phyloP scores from a whole-genome alignment of 75 land plant genomes.

The Ceratopteris richardii region DNA sequence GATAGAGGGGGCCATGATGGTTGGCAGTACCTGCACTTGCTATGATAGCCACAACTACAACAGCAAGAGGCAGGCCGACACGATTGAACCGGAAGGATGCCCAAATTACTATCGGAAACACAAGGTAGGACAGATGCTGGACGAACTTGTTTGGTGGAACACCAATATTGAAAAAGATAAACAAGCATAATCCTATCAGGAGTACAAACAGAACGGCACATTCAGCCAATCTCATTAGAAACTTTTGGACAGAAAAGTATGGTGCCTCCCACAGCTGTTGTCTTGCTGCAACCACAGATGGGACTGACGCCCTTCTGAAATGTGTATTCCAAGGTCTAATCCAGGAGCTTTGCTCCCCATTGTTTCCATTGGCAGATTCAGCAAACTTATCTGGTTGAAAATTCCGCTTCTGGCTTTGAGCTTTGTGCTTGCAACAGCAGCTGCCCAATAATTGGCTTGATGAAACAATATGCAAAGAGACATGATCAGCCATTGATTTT shows the following conservation, averaged over 20 bases:
- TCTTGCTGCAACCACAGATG: not conserved
- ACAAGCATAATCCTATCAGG: conserved; percentile 29
- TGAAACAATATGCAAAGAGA: not conserved
- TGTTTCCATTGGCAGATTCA: not conserved
- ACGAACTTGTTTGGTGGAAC: conserved; percentile 18
- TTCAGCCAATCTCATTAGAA: conserved; percentile 23
- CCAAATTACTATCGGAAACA: conserved; percentile 42
- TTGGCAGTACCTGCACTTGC: conserved; percentile 44
- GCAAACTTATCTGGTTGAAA: not conserved
- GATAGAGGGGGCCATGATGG: conserved; percentile 26
- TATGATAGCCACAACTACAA: conserved; percentile 37
- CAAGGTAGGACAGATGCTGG: conserved; percentile 31
- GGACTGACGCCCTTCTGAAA: not conserved
- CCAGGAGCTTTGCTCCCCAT: not conserved
- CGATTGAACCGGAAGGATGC: conserved; percentile 44
- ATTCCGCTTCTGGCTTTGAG: not conserved
- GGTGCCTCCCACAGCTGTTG: not conserved
- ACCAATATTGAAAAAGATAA: conserved; percentile 33
- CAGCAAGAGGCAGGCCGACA: conserved; percentile 38
- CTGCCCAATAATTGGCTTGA: not conserved
- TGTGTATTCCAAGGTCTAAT: not conserved
- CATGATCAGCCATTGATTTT: too few species aligned
- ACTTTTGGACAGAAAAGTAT: conserved; percentile 16
- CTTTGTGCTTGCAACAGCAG: conserved; percentile 1
- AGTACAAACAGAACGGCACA: conserved; percentile 29